Percentiles rank a stretch among this genome's conserved stretches.
These are phyloP conservation scores for Aspergillus pseudoterreus DNA, from an alignment of 2,329 filamentous ascomycete species.

Conservation along the genomic window DNA sequence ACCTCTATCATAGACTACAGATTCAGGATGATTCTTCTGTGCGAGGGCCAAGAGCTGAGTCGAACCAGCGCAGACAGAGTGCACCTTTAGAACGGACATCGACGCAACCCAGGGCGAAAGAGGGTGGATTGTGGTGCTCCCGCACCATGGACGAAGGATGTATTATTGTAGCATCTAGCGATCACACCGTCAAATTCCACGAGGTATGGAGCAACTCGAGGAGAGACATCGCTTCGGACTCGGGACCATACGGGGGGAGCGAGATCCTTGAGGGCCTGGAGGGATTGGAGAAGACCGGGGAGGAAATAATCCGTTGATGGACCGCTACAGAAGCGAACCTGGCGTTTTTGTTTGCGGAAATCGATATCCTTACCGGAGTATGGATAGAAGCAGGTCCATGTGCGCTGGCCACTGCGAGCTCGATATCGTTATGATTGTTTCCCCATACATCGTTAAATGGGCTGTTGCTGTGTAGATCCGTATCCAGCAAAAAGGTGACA, in stretches of 20 bases:
- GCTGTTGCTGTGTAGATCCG: no score
- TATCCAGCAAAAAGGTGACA: no score
- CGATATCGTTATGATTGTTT: not conserved
- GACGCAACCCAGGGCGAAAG: slow-evolving; percentile 36
- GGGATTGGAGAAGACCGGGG: slow-evolving; percentile 60
- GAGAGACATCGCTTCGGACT: slow-evolving; percentile 51
- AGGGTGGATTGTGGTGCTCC: slow-evolving; percentile 54
- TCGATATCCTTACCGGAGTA: not conserved
- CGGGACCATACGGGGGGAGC: slow-evolving; percentile 71
- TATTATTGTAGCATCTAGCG: slow-evolving; percentile 86
- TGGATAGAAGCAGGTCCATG: not conserved
- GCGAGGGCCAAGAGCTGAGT: slow-evolving; percentile 7
- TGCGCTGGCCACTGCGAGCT: not conserved
- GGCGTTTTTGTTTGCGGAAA: not conserved
- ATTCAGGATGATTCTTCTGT: slow-evolving; percentile 10
- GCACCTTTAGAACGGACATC: slow-evolving; percentile 15
- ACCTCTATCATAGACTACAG: slow-evolving; percentile 8
- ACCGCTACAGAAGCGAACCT: not conserved
- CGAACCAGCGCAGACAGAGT: slow-evolving; percentile 1
- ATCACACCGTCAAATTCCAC: slow-evolving; percentile 91
- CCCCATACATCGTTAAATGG: not conserved
- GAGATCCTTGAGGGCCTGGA: slow-evolving; percentile 79
- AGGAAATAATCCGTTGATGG: slow-evolving; percentile 62
- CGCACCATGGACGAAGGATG: slow-evolving; percentile 69
- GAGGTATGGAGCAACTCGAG: slow-evolving; percentile 77